Evolutionary conservation across 805 yeast genomes (phyloP).

Genomic region (Starmerella bacillaris): DNA sequence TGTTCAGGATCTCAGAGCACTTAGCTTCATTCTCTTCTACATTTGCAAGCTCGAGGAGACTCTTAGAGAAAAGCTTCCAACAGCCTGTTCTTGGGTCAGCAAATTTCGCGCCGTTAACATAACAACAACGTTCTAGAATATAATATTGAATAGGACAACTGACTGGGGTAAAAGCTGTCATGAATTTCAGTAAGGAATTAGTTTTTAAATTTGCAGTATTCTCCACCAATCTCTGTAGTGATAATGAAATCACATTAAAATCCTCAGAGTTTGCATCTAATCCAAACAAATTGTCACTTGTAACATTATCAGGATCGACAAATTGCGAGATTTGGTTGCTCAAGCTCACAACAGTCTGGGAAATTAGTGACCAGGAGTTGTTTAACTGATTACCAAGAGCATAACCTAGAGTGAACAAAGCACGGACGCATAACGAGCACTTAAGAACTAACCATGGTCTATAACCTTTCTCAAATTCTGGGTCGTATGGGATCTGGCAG

Average conservation of each 20-base stretch:
- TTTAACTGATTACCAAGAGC: slow-evolving; percentile 64
- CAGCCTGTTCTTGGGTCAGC: slow-evolving; percentile 19
- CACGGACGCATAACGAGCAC: slow-evolving; percentile 60
- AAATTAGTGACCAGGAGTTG: slow-evolving; percentile 44
- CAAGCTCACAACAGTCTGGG: slow-evolving; percentile 19
- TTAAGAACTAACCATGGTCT: slow-evolving; percentile 33
- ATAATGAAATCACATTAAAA: slow-evolving; percentile 31
- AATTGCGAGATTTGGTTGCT: slow-evolving; percentile 4
- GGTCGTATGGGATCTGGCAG: slow-evolving; percentile 11
- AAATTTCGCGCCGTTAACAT: slow-evolving; percentile 36
- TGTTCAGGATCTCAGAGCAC: slow-evolving; percentile 31
- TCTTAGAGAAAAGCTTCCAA: slow-evolving; percentile 34
- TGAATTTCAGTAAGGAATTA: slow-evolving; percentile 32
- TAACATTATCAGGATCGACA: too few species aligned
- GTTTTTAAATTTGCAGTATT: slow-evolving; percentile 40
- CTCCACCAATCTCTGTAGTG: slow-evolving; percentile 44
- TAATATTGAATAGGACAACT: slow-evolving; percentile 14
- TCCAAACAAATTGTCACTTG: too few species aligned
- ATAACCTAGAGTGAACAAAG: slow-evolving; percentile 54
- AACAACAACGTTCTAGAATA: slow-evolving; percentile 35
- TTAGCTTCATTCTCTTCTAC: slow-evolving; percentile 22
- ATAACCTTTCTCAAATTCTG: background rate
- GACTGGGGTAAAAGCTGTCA: slow-evolving; percentile 26
- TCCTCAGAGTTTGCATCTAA: slow-evolving; percentile 2
- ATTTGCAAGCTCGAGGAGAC: slow-evolving; percentile 27